Conservation (phyloP, 345 rosid species). For the Geranium rotundifolium region DNA sequence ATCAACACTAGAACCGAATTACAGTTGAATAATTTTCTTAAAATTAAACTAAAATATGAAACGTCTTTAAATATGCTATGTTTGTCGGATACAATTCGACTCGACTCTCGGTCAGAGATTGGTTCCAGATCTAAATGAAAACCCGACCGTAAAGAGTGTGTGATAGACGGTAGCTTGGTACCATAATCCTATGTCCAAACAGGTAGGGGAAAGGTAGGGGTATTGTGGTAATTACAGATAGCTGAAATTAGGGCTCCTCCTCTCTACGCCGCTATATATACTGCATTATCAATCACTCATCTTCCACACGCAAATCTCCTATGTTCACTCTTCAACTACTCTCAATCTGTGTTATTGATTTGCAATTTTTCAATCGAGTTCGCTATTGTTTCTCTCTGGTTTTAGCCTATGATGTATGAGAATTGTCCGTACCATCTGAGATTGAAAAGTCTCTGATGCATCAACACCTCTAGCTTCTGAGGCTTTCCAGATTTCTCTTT, state of each 20-base stretch:
- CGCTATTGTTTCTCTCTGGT: too few species aligned
- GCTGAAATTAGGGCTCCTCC: not conserved
- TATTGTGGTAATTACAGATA: not conserved
- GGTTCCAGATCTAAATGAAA: too few species aligned
- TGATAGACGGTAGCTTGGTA: too few species aligned
- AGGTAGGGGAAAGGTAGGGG: not conserved
- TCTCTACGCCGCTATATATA: not conserved
- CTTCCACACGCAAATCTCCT: not conserved
- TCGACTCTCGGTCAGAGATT: too few species aligned
- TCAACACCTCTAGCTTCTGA: not conserved
- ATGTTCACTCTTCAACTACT: not conserved
- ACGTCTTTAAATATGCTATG: too few species aligned
- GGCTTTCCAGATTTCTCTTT: not conserved
- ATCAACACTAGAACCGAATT: too few species aligned
- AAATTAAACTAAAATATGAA: too few species aligned
- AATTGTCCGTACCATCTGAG: slow-evolving; percentile 37
- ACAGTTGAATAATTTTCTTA: too few species aligned
- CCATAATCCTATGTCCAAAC: not conserved
- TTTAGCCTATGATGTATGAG: not conserved
- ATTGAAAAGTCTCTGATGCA: not conserved
- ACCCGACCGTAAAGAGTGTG: too few species aligned
- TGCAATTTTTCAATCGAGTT: too few species aligned
- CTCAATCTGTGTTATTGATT: not conserved
- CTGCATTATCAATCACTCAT: not conserved
- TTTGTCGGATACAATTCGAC: too few species aligned